phyloP scores from a whole-genome alignment of 2,329 filamentous ascomycete species.

The Pyricularia pennisetigena region DNA sequence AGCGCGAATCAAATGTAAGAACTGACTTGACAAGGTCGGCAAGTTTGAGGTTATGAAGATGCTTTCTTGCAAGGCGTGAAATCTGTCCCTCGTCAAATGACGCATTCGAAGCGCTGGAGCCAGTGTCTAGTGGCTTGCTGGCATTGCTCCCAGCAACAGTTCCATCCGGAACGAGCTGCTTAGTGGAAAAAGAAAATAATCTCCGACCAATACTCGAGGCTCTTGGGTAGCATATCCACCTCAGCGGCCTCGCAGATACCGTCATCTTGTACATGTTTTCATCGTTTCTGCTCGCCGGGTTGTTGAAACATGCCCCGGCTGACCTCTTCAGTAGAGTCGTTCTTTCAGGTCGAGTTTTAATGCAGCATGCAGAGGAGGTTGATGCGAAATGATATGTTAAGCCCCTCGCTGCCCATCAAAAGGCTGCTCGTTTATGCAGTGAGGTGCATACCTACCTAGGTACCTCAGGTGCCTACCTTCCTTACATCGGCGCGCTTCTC shows the following conservation, averaged over 20 bases:
- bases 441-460: background rate
- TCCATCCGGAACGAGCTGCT: background rate
- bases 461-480: background rate
- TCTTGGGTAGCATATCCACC: background rate
- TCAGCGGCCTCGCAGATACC: slow-evolving; percentile 1
- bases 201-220: slow-evolving; percentile 1
- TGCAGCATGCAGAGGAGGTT: background rate
- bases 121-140: background rate
- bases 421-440: background rate
- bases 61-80: slow-evolving; percentile 63
- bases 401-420: background rate
- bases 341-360: background rate
- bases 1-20: background rate
- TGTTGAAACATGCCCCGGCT: background rate
- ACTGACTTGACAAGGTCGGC: slow-evolving; percentile 78
- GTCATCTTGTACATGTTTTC: slow-evolving; percentile 2
- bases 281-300: background rate
- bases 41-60: slow-evolving; percentile 73
- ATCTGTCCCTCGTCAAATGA: slow-evolving; percentile 64
- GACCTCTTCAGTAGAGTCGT: background rate
- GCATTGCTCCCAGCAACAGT: background rate
- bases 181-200: background rate
- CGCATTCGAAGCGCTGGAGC: background rate
- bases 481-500: background rate
- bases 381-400: background rate